These are phyloP conservation scores for Bocquillonia castaneifolia DNA, from an alignment of 441 rosid genomes.

Conservation along the genomic window DNA sequence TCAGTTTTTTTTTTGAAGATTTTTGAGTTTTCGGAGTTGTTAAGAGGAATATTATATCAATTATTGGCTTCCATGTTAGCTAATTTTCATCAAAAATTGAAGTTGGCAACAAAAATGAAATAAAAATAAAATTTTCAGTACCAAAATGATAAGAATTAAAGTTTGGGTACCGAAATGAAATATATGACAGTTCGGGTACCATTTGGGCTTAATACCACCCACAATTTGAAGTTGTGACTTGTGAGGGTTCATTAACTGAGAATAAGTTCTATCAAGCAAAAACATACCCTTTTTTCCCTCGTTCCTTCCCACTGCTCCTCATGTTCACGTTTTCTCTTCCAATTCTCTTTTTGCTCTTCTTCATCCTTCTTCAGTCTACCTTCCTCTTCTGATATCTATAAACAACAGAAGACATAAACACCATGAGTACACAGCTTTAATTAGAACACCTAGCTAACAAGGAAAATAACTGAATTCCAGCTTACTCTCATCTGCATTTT, in stretches of 20 bases:
- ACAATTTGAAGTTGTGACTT: too few relatives aligned
- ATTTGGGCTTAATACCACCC: too few relatives aligned
- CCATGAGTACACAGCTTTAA: conserved; percentile 12
- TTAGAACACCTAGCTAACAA: conserved; percentile 8
- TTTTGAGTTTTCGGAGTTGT: too few relatives aligned
- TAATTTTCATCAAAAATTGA: too few relatives aligned
- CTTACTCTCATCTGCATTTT: conserved; percentile 97
- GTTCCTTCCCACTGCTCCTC: conserved; percentile 99
- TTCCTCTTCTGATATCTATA: conserved; percentile 94
- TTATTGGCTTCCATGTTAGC: too few relatives aligned
- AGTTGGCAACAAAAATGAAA: too few relatives aligned
- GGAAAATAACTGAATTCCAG: conserved; percentile 21
- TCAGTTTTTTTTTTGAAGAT: too few relatives aligned
- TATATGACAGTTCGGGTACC: too few relatives aligned
- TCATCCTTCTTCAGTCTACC: conserved; percentile 95
- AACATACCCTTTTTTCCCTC: conserved; percentile 77
- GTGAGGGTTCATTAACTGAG: not conserved
- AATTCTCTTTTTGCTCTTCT: conserved; percentile 83
- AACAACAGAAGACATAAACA: conserved; percentile 14
- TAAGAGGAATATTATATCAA: too few relatives aligned
- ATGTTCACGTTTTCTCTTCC: conserved; percentile 96
- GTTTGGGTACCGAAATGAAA: too few relatives aligned
- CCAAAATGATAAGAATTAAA: too few relatives aligned
- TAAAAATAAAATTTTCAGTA: too few relatives aligned
- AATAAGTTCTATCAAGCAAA: not conserved